Evolutionary conservation across 2,329 filamentous ascomycete genomes (phyloP).

Genomic region (Talaromyces sp.): DNA sequence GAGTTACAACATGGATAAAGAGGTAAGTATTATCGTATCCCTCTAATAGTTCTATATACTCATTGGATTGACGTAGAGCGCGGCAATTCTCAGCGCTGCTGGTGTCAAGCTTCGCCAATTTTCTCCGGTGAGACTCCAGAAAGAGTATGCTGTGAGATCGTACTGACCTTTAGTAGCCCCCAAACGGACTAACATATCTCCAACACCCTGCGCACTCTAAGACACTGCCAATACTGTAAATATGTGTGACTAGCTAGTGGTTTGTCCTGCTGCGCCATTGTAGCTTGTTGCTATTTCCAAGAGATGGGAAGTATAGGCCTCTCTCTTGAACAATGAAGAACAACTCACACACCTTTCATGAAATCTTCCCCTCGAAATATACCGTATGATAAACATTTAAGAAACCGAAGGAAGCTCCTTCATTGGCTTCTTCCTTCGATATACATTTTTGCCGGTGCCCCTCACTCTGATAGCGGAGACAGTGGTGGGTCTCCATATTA

Average conservation of each 20-base stretch:
- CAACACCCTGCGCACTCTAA: constrained; percentile 29
- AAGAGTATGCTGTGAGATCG: neutral
- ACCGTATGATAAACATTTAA: neutral
- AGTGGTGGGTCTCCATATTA: constrained; percentile 9
- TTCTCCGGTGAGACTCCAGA: constrained; percentile 56
- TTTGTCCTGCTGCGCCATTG: neutral
- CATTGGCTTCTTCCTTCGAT: neutral
- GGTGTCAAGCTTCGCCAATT: constrained; percentile 85
- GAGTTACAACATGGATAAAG: constrained; percentile 87
- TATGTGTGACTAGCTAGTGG: neutral
- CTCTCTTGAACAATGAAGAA: neutral
- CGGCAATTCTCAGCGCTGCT: constrained; percentile 73
- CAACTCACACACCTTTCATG: neutral
- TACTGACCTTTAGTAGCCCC: constrained; percentile 44
- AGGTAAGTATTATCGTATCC: constrained; percentile 38
- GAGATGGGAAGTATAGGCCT: neutral
- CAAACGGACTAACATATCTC: constrained; percentile 60
- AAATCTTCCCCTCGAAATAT: neutral
- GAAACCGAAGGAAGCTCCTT: neutral
- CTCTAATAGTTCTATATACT: constrained; percentile 9
- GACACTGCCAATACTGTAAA: constrained; percentile 4
- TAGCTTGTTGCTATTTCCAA: neutral
- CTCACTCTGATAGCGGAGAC: constrained; percentile 8
- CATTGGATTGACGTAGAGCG: constrained; percentile 49
- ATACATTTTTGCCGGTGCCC: neutral